Conservation (phyloP, 345 rosid species). For the Hibiscus syriacus region DNA sequence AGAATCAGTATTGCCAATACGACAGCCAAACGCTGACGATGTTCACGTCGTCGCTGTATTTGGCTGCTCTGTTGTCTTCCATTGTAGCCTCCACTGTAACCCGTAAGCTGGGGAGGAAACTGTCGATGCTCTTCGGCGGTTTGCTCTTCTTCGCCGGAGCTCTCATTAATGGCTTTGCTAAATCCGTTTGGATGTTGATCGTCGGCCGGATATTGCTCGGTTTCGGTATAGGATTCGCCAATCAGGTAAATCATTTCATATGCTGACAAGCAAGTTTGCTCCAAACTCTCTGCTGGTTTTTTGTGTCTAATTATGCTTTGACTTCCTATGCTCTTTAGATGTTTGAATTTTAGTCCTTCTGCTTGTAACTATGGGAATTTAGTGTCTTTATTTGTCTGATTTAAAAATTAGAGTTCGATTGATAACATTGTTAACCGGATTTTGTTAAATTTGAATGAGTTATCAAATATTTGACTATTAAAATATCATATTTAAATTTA, state of each 20-base stretch:
- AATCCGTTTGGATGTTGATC: conserved; percentile 83
- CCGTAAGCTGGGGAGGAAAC: conserved; percentile 59
- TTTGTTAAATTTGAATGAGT: no score
- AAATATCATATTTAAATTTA: no score
- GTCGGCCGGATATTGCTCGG: conserved; percentile 87
- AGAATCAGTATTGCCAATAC: conserved; percentile 76
- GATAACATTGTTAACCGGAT: no score
- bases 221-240: conserved; percentile 95
- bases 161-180: conserved; percentile 67
- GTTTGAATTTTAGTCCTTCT: no score
- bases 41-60: conserved; percentile 88
- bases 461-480: no score
- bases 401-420: no score
- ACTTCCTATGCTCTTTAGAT: no score
- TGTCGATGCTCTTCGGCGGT: conserved; percentile 90
- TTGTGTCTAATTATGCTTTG: no score
- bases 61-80: conserved; percentile 79
- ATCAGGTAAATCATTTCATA: conserved; percentile 55
- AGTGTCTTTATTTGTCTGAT: no score
- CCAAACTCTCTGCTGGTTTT: no score
- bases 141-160: conserved; percentile 80
- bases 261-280: no score
- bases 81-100: conserved; percentile 76
- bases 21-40: conserved; percentile 62
- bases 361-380: no score